These are phyloP conservation scores for Lanmaoa rubissima DNA, from an alignment of 768 basidiomycete genomes.

Conservation along the genomic window DNA sequence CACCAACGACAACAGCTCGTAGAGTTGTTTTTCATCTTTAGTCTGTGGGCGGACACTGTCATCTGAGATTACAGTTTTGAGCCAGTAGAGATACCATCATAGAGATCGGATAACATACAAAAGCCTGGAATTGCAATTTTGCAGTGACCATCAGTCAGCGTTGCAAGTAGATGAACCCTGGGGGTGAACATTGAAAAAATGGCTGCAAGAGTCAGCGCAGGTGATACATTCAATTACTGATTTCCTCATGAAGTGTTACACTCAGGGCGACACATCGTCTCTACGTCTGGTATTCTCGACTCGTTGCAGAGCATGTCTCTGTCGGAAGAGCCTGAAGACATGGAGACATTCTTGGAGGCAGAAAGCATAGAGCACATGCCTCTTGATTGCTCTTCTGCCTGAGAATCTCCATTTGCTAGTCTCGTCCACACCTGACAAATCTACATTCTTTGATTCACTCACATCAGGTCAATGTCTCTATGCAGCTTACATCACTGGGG, in stretches of 20 bases:
- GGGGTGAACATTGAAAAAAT: too few relatives aligned
- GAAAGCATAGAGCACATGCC: conserved; percentile 54
- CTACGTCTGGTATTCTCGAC: conserved; percentile 53
- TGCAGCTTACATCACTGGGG: conserved; percentile 73
- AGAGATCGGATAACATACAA: too few relatives aligned
- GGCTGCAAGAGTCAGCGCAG: conserved; percentile 28
- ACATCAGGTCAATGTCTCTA: conserved; percentile 82
- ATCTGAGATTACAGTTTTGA: too few relatives aligned
- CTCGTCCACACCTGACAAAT: conserved; percentile 30
- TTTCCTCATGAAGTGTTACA: conserved; percentile 20
- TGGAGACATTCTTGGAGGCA: conserved; percentile 42
- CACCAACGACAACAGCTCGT: too few relatives aligned
- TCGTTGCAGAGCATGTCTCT: conserved; percentile 49
- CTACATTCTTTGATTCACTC: conserved; percentile 50
- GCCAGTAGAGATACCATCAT: too few relatives aligned
- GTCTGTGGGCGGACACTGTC: too few relatives aligned
- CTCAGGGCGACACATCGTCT: conserved; percentile 50
- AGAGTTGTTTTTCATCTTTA: too few relatives aligned
- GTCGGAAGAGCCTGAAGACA: conserved; percentile 57
- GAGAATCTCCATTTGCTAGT: conserved; percentile 45
- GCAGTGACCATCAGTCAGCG: too few relatives aligned
- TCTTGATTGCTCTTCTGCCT: conserved; percentile 63
- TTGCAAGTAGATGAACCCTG: too few relatives aligned
- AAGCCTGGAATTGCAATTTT: too few relatives aligned
- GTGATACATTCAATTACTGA: conserved; percentile 28